Conservation (phyloP, 1,139 yeast genomes). For the Geotrichum histeridarum region DNA sequence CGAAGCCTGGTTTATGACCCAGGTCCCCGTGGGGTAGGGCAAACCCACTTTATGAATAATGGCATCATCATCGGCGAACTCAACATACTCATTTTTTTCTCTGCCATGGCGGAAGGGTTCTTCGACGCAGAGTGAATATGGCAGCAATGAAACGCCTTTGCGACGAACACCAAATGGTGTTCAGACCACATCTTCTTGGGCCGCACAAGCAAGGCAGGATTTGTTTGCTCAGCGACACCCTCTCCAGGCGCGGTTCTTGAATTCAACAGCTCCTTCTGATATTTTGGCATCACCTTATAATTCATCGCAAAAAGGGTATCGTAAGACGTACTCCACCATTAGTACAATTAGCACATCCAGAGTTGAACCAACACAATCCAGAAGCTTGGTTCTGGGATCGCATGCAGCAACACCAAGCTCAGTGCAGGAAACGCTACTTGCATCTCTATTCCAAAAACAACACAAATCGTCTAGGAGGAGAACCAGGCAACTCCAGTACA, state of each 20-base stretch:
- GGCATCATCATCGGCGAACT: not conserved
- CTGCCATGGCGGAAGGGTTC: slow-evolving; percentile 10
- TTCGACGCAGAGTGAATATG: slow-evolving; percentile 9
- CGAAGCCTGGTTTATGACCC: no score
- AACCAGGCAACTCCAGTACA: slow-evolving; percentile 4
- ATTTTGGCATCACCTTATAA: not conserved
- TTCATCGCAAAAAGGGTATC: not conserved
- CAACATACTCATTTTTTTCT: not conserved
- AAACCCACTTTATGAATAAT: no score
- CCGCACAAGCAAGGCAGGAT: not conserved
- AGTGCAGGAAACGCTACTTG: slow-evolving; percentile 16
- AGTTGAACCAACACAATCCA: not conserved
- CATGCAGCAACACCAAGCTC: not conserved
- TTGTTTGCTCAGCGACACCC: not conserved
- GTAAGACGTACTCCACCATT: slow-evolving; percentile 13
- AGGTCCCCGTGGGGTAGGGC: no score
- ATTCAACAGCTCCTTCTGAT: not conserved
- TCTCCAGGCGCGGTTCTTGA: not conserved
- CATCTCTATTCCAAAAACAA: slow-evolving; percentile 16
- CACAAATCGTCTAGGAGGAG: slow-evolving; percentile 6
- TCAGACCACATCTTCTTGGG: not conserved
- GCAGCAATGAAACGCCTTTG: not conserved
- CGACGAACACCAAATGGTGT: slow-evolving; percentile 1
- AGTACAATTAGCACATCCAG: slow-evolving; percentile 7
- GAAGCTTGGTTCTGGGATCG: not conserved